Base-by-base conservation (phyloP, 1,284 basidiomycete species). In the Fomitopsis palustris region DNA sequence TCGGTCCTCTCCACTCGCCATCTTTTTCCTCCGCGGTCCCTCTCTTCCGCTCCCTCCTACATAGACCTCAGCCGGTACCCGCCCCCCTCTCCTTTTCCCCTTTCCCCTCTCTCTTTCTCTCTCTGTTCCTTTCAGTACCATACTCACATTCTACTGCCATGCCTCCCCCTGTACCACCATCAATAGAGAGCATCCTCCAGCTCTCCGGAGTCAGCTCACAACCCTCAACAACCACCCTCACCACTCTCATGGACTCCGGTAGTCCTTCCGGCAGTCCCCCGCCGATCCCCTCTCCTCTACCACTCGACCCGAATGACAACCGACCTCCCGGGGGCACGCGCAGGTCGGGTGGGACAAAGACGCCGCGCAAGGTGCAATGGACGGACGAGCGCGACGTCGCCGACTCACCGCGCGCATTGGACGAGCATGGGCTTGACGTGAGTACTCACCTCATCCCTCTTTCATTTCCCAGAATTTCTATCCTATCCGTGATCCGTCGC, bases 321-420 rank as follows among this genome's bases (percentile, higher is more conserved):
- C 54, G 66, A 42, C 65, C 64, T 31, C 65, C 69, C 8, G 65
- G 65, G n/a, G 68, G 65, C 29, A 75, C 72, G 5, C 69, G 73
- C 27, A 51, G 67, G 10, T 60, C 65, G 2, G 78, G 31, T 25
- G 55, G 77, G 35, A 67, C 62, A 42, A 78, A 78, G 64, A 80
- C 79, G 4, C 78, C 78, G 4, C 75, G 79, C 25, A 80, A 78
- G 64, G 79, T 82, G 3, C 80, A 81, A 64, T 82, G 81, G 81
- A 69, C 67, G 54, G 62, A 68, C 61, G 65, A 67, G 21, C 61
- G 64, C 14, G 58, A 55, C 2, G 47, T 41, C 10, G 59, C 58
- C 19, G 55, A 56, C 9, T 52, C 59, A 39, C 66, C 68, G n/a
- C 75, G 76, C 64, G 73, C 73, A 37, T 66, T 84, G 38, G 82